phyloP scores from a whole-genome alignment of 805 yeast species.

The Candida hispaniensis region DNA sequence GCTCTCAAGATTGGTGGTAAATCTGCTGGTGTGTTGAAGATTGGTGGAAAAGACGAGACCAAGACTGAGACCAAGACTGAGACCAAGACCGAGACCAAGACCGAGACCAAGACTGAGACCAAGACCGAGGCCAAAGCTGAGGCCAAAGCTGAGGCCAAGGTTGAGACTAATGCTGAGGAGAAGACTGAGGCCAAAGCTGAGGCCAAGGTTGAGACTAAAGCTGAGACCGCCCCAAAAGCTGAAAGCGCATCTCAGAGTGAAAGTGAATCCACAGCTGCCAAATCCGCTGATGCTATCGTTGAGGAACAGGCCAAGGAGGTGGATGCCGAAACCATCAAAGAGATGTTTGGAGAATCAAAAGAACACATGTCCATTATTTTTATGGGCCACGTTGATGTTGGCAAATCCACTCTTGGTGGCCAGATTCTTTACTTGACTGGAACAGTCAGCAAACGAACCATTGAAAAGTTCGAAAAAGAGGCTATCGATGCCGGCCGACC shows the following conservation, averaged over 20 bases:
- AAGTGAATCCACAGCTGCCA: slow-evolving; percentile 19
- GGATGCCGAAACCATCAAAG: slow-evolving; percentile 80
- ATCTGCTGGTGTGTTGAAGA: slow-evolving; percentile 14
- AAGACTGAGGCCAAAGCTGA: slow-evolving; percentile 22
- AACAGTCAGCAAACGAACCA: slow-evolving; percentile 96
- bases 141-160: slow-evolving; percentile 13
- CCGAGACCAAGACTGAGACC: slow-evolving; percentile 34
- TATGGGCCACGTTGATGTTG: slow-evolving; percentile 99
- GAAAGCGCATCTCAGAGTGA: slow-evolving; percentile 21
- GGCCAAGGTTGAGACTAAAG: slow-evolving; percentile 20
- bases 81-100: slow-evolving; percentile 15
- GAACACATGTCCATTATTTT: slow-evolving; percentile 94
- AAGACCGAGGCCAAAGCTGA: slow-evolving; percentile 22
- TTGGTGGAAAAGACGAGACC: slow-evolving; percentile 16
- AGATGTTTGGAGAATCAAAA: slow-evolving; percentile 72
- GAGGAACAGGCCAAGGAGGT: slow-evolving; percentile 70
- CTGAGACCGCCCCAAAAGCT: slow-evolving; percentile 22
- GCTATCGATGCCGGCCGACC: slow-evolving; percentile 99
- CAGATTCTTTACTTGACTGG: slow-evolving; percentile 87
- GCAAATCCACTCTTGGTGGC: slow-evolving; percentile 99
- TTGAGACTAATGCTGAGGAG: slow-evolving; percentile 19
- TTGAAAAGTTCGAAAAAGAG: slow-evolving; percentile 95
- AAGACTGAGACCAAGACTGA: slow-evolving; percentile 20
- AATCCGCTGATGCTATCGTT: slow-evolving; percentile 41
- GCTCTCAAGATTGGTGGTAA: slow-evolving; percentile 23